A percentile compares a stretch with the other conserved stretches of the same genome.
phyloP scores from a whole-genome alignment of 192 early-diverging fungal species.

The Coemansia sp. region DNA sequence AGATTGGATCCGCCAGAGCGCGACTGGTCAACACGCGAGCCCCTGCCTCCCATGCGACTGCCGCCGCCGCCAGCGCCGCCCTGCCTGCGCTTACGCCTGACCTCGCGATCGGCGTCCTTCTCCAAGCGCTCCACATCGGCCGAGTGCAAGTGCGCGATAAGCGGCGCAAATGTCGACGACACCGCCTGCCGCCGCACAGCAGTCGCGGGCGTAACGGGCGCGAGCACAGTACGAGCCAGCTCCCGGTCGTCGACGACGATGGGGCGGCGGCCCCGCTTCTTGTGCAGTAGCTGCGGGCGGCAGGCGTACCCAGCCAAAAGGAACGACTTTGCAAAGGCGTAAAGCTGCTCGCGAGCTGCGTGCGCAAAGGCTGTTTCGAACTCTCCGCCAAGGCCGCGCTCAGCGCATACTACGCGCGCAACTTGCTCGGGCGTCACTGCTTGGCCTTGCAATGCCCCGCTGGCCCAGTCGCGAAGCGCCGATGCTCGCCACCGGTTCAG shows the following conservation, averaged over 20 bases:
- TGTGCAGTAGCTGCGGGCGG: slow-evolving; percentile 61
- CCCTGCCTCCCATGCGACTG: neutral
- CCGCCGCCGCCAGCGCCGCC: slow-evolving; percentile 25
- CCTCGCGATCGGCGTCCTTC: slow-evolving; percentile 79
- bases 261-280: slow-evolving; percentile 5
- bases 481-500: neutral
- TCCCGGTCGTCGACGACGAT: slow-evolving; percentile 72
- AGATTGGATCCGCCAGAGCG: neutral
- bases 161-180: slow-evolving; percentile 64
- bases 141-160: slow-evolving; percentile 65
- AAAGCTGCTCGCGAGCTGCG: slow-evolving; percentile 91
- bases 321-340: slow-evolving; percentile 81
- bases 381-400: slow-evolving; percentile 80
- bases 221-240: slow-evolving; percentile 68
- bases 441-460: slow-evolving; percentile 29
- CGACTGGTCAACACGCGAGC: neutral
- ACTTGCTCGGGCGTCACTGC: slow-evolving; percentile 76
- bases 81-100: slow-evolving; percentile 82
- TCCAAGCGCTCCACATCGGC: slow-evolving; percentile 81
- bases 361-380: slow-evolving; percentile 93
- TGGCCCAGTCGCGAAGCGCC: slow-evolving; percentile 28
- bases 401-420: slow-evolving; percentile 75
- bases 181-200: slow-evolving; percentile 56
- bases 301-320: slow-evolving; percentile 81
- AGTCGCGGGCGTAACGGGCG: slow-evolving; percentile 53